Conservation (phyloP, 371 early-diverging fungal species). For the Rhizopus sp. region DNA sequence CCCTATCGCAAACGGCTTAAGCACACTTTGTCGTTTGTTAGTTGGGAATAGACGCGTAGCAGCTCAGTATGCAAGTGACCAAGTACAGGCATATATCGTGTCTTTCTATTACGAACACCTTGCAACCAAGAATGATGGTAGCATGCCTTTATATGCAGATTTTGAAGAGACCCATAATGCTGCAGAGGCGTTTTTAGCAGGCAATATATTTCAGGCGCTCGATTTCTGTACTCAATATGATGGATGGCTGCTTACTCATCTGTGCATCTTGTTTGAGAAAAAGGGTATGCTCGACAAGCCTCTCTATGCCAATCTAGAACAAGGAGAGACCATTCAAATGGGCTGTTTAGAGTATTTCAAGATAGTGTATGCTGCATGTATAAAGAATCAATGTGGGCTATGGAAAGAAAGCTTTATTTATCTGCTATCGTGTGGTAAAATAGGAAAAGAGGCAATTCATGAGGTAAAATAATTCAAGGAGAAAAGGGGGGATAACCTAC, state of each 20-base stretch:
- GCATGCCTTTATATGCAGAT: not conserved
- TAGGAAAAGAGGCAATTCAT: constrained; percentile 9
- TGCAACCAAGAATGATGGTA: not conserved
- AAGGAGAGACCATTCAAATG: not conserved
- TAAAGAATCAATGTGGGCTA: constrained; percentile 8
- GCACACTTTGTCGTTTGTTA: constrained; percentile 4
- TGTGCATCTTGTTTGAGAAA: constrained; percentile 7
- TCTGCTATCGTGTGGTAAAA: constrained; percentile 10
- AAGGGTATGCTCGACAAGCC: constrained; percentile 6
- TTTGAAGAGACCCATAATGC: too few species aligned
- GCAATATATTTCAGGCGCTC: constrained; percentile 3
- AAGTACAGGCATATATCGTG: constrained; percentile 12
- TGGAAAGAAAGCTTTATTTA: constrained; percentile 10
- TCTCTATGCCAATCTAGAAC: not conserved
- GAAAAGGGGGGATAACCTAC: too few species aligned
- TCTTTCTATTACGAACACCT: constrained; percentile 3
- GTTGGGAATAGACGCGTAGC: constrained; percentile 2
- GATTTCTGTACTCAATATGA: constrained; percentile 10
- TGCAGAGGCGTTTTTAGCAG: constrained; percentile 4
- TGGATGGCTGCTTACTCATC: constrained; percentile 21
- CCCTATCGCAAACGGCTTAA: not conserved
- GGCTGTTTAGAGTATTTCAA: constrained; percentile 8
- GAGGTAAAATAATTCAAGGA: constrained; percentile 7
- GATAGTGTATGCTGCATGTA: constrained; percentile 9
- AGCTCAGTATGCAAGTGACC: constrained; percentile 4